A percentile compares a stretch with the other conserved stretches of the same genome.
Evolutionary conservation across 257 asterid species (phyloP).

Genomic region (Salvia hispanica): DNA sequence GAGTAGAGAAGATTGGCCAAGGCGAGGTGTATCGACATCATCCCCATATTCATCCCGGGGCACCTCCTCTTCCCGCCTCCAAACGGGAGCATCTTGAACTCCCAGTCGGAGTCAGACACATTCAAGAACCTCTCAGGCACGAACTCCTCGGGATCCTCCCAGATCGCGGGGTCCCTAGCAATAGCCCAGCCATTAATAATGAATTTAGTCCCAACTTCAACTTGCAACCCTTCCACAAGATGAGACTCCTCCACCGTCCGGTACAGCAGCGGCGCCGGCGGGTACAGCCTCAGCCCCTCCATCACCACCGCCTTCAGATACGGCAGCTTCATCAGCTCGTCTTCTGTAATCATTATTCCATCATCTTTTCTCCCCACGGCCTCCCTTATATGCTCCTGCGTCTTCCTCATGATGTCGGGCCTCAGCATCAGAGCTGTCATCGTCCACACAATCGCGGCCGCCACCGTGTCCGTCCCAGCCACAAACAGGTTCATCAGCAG

Average conservation of each 20-base stretch:
- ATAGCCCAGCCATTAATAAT: conserved; percentile 49
- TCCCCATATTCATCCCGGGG: conserved; percentile 42
- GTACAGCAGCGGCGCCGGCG: conserved; percentile 47
- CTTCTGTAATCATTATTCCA: conserved; percentile 30
- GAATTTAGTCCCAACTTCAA: conserved; percentile 29
- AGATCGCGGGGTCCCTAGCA: conserved; percentile 36
- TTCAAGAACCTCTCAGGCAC: conserved; percentile 36
- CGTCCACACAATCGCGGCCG: conserved; percentile 40
- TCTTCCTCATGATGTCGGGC: conserved; percentile 37
- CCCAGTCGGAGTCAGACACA: not conserved
- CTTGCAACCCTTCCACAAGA: conserved; percentile 18
- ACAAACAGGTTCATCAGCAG: conserved; percentile 45
- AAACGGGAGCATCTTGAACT: conserved; percentile 34
- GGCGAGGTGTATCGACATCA: conserved; percentile 30
- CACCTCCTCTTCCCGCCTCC: conserved; percentile 45
- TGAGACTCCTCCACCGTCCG: conserved; percentile 23
- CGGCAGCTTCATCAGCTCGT: conserved; percentile 34
- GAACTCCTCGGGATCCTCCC: conserved; percentile 41
- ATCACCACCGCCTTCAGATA: conserved; percentile 45
- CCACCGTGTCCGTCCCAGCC: conserved; percentile 46
- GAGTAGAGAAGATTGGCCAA: conserved; percentile 39
- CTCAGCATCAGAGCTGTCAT: conserved; percentile 44
- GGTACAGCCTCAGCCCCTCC: conserved; percentile 46
- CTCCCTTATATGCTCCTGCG: conserved; percentile 33
- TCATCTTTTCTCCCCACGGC: not conserved